phyloP scores from a whole-genome alignment of 148 eudicot genomes.

The Vaccinium macrocarpon region DNA sequence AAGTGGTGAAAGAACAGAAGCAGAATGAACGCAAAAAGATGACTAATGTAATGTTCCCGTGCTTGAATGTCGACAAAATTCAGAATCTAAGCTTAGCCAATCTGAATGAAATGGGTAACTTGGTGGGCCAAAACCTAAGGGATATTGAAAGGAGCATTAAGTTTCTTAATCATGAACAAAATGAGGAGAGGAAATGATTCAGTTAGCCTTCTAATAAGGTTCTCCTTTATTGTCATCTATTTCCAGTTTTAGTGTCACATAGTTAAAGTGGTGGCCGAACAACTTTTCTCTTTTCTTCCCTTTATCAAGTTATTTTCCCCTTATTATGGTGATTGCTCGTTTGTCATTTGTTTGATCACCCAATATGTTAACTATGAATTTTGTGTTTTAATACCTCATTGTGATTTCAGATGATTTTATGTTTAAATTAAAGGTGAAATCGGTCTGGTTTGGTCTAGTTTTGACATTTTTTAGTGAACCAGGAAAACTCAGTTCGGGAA shows the following conservation, averaged over 20 bases:
- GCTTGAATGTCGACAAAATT: neutral
- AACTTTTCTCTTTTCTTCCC: neutral
- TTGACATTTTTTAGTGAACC: too few relatives aligned
- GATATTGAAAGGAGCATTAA: neutral
- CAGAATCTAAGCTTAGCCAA: neutral
- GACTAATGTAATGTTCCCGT: neutral
- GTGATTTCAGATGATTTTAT: too few relatives aligned
- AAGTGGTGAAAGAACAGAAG: neutral
- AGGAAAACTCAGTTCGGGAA: too few relatives aligned
- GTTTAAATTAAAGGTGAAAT: too few relatives aligned
- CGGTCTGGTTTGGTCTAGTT: too few relatives aligned
- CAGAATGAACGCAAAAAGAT: neutral
- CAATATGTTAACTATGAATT: neutral
- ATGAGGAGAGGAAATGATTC: neutral
- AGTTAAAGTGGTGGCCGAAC: neutral
- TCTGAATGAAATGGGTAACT: neutral
- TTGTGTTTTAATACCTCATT: too few relatives aligned
- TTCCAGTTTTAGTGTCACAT: neutral
- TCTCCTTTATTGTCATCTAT: neutral
- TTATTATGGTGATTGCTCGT: neutral
- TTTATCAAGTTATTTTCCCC: neutral
- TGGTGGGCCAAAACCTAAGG: neutral
- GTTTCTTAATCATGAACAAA: neutral
- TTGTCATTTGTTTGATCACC: neutral
- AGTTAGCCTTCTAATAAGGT: neutral